Conservation (phyloP, 768 basidiomycete species). For the Arthromyces matolae region DNA sequence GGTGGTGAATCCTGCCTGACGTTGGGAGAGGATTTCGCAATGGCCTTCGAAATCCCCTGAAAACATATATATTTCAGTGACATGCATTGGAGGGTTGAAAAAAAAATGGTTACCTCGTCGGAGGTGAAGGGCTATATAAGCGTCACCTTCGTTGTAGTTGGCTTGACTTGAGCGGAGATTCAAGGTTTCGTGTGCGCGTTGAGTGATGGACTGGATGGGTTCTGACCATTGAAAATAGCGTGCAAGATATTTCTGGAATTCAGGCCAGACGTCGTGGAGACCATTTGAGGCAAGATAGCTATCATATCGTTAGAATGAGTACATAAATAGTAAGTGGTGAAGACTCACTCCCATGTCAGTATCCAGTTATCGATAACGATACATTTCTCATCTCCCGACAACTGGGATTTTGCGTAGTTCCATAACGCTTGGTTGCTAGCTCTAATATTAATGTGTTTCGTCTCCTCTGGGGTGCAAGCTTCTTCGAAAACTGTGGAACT, state of each 20-base stretch:
- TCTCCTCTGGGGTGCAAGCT: conserved; percentile 36
- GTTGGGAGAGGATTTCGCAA: conserved; percentile 33
- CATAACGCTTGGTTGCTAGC: conserved; percentile 28
- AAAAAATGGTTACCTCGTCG: conserved; percentile 36
- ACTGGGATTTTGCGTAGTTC: conserved; percentile 31
- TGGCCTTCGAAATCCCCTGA: conserved; percentile 42
- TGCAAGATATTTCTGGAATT: conserved; percentile 35
- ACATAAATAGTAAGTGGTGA: neutral
- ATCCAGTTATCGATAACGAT: conserved; percentile 43
- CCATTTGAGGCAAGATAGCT: conserved; percentile 40
- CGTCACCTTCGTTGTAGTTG: conserved; percentile 25
- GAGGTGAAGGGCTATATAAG: conserved; percentile 46
- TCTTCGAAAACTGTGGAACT: conserved; percentile 34
- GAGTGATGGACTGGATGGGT: conserved; percentile 29
- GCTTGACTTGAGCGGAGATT: conserved; percentile 24
- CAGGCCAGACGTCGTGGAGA: conserved; percentile 38
- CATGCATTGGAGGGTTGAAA: neutral
- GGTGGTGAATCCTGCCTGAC: conserved; percentile 39
- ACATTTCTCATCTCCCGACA: conserved; percentile 34
- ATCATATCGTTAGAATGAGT: neutral
- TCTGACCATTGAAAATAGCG: conserved; percentile 41
- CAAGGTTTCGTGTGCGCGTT: conserved; percentile 31
- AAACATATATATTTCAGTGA: neutral
- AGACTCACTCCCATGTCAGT: conserved; percentile 39
- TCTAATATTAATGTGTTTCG: conserved; percentile 31